A percentile compares a stretch with the other conserved stretches of the same genome.
phyloP scores from a whole-genome alignment of 805 yeast species.

The Cyberlindnera americana region DNA sequence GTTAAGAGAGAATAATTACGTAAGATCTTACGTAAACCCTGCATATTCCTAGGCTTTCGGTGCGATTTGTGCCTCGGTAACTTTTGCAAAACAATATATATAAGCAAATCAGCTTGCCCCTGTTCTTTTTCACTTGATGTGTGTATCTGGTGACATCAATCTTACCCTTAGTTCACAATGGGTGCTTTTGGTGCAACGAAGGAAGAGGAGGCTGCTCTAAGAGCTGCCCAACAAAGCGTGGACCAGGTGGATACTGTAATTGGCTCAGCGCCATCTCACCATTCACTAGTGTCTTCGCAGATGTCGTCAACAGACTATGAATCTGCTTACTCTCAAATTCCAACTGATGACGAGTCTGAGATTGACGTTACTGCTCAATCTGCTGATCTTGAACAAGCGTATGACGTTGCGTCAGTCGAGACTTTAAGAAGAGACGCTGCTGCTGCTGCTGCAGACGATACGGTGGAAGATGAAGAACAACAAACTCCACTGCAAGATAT shows the following conservation, averaged over 20 bases:
- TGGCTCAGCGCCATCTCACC: conserved; percentile 4
- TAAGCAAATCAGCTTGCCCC: neutral
- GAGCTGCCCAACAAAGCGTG: conserved; percentile 10
- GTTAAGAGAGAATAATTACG: too few relatives aligned
- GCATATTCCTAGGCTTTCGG: too few relatives aligned
- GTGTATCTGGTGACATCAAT: neutral
- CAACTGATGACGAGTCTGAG: conserved; percentile 6
- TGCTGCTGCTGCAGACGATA: too few relatives aligned
- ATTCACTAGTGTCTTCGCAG: conserved; percentile 3
- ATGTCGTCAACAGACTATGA: conserved; percentile 23
- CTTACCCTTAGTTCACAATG: conserved; percentile 1
- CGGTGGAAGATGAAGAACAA: too few relatives aligned
- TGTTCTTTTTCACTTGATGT: neutral
- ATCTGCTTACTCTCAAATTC: conserved; percentile 22
- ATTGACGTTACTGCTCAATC: too few relatives aligned
- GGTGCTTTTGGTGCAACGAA: conserved; percentile 29
- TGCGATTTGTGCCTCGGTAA: neutral
- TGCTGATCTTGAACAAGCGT: too few relatives aligned
- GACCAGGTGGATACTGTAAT: neutral
- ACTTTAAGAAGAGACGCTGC: conserved; percentile 5
- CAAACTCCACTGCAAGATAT: too few relatives aligned
- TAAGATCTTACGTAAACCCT: too few relatives aligned
- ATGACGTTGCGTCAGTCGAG: conserved; percentile 1
- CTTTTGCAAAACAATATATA: neutral
- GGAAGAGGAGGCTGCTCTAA: conserved; percentile 21